Conservation (phyloP, 1,284 basidiomycete genomes). For the Puccinia novopanici region DNA sequence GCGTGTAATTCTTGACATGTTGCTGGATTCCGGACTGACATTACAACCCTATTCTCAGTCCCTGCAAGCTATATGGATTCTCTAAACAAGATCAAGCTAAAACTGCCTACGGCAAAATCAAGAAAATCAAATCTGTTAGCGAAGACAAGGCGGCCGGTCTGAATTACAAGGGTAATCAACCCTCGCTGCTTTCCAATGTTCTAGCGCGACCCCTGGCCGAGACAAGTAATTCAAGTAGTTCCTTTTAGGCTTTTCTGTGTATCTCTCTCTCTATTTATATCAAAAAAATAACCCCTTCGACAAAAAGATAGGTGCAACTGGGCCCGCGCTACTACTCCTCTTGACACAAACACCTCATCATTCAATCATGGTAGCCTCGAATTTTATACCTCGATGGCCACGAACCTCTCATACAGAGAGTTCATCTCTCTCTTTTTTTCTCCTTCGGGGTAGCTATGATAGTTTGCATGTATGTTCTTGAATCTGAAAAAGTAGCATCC, state of each 20-base stretch:
- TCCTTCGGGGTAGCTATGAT: no score
- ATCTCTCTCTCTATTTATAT: not conserved
- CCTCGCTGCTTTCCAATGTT: not conserved
- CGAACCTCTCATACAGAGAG: not conserved
- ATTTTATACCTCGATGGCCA: not conserved
- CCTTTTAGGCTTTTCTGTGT: no score
- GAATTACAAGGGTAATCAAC: slow-evolving; percentile 12
- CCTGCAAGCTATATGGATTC: slow-evolving; percentile 49
- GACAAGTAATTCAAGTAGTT: slow-evolving; percentile 9
- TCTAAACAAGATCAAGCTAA: slow-evolving; percentile 41
- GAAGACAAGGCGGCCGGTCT: not conserved
- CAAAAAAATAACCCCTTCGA: not conserved
- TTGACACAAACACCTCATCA: not conserved
- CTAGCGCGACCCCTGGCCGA: slow-evolving; percentile 16
- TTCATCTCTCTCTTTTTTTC: not conserved
- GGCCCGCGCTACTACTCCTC: not conserved
- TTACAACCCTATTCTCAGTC: not conserved
- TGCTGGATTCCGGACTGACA: not conserved
- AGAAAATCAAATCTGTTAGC: slow-evolving; percentile 10
- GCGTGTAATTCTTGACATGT: not conserved
- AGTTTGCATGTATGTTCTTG: not conserved
- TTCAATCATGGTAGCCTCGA: not conserved
- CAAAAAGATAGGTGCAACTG: not conserved
- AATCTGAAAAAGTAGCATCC: no score
- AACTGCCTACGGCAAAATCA: slow-evolving; percentile 32